A percentile compares a stretch with the other conserved stretches of the same genome.
Evolutionary conservation across 768 basidiomycete species (phyloP).

Genomic region (Floccularia luteovirens): DNA sequence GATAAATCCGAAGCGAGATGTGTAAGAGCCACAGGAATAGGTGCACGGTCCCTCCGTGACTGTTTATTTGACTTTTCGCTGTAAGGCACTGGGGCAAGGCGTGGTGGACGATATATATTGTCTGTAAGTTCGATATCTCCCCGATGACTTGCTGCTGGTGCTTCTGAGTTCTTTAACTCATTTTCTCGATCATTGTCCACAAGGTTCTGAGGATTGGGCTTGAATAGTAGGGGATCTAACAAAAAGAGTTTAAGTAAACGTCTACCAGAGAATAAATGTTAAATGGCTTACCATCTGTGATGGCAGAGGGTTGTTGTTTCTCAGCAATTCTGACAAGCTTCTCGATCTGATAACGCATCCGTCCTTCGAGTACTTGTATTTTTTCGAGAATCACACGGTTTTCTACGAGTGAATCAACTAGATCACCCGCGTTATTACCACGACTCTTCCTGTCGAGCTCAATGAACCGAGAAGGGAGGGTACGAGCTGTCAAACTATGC

Average conservation of each 20-base stretch:
- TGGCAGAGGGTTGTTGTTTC: constrained; percentile 36
- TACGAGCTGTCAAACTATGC: constrained; percentile 46
- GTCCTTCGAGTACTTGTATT: constrained; percentile 71
- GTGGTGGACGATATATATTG: constrained; percentile 78
- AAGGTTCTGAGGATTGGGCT: constrained; percentile 81
- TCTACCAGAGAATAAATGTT: constrained; percentile 1
- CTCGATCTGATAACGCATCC: constrained; percentile 94
- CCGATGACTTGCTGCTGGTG: constrained; percentile 9
- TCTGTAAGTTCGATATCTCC: constrained; percentile 15
- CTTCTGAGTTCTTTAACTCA: constrained; percentile 23
- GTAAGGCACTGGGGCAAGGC: constrained; percentile 86
- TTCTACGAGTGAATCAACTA: constrained; percentile 76
- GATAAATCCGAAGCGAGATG: constrained; percentile 60
- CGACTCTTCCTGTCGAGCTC: constrained; percentile 39
- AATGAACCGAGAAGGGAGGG: constrained; percentile 47
- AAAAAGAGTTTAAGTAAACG: constrained; percentile 4
- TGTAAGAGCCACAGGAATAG: constrained; percentile 60
- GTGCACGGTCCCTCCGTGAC: constrained; percentile 41
- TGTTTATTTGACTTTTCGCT: constrained; percentile 38
- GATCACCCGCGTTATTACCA: constrained; percentile 59
- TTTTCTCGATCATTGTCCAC: constrained; percentile 31
- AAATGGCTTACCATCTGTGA: constrained; percentile 48
- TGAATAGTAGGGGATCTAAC: constrained; percentile 86
- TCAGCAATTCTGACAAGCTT: constrained; percentile 80
- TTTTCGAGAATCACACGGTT: constrained; percentile 84